phyloP scores from a whole-genome alignment of 2,329 filamentous ascomycete genomes.

The Beauveria rudraprayagi region DNA sequence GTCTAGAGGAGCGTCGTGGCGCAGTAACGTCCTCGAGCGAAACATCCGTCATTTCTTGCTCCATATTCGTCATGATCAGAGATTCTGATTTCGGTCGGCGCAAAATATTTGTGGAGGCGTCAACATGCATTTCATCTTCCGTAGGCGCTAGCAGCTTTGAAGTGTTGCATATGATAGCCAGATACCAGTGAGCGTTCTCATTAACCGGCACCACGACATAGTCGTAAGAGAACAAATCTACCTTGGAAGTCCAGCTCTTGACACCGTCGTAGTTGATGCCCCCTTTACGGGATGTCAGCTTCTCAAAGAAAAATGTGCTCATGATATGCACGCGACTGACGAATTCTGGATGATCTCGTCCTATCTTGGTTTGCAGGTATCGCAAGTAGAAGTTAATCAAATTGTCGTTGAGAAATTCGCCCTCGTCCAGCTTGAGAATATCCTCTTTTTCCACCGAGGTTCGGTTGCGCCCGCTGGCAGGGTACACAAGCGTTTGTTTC shows the following conservation, averaged over 20 bases:
- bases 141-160: conserved; percentile 36
- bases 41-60: conserved; percentile 17
- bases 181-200: conserved; percentile 81
- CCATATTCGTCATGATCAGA: conserved; percentile 14
- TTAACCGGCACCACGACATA: conserved; percentile 92
- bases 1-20: neutral
- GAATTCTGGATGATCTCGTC: conserved; percentile 44
- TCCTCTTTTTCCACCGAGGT: conserved; percentile 64
- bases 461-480: conserved; percentile 47
- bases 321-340: conserved; percentile 72
- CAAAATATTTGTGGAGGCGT: conserved; percentile 1
- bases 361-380: conserved; percentile 56
- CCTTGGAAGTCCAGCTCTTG: conserved; percentile 75
- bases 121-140: conserved; percentile 13
- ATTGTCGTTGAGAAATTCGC: conserved; percentile 86
- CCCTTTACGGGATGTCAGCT: conserved; percentile 50
- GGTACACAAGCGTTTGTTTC: conserved; percentile 55
- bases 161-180: conserved; percentile 91
- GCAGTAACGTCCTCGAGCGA: conserved; percentile 17
- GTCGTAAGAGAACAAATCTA: conserved; percentile 78
- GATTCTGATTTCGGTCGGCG: conserved; percentile 4
- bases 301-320: conserved; percentile 86
- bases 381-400: conserved; percentile 82
- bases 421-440: conserved; percentile 70
- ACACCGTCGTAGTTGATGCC: conserved; percentile 79